phyloP scores from a whole-genome alignment of 1,284 basidiomycete species.

The Takashimella tepidaria region DNA sequence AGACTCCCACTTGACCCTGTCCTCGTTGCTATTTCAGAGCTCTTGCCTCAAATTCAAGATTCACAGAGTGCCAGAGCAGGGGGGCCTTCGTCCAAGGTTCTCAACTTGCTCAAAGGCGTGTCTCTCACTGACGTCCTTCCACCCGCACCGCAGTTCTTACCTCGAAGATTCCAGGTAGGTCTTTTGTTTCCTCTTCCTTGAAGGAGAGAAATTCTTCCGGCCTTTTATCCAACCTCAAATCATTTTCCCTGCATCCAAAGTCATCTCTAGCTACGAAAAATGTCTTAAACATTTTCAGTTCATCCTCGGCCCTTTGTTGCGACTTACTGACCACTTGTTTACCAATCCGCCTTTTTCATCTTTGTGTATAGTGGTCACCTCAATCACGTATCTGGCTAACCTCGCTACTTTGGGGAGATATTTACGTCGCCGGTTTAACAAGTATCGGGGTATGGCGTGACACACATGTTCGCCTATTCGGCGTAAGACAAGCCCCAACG shows the following conservation, averaged over 20 bases:
- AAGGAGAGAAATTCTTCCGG: too few species aligned
- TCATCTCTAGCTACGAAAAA: too few species aligned
- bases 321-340: too few species aligned
- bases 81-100: slow-evolving; percentile 51
- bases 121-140: slow-evolving; percentile 72
- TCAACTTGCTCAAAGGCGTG: slow-evolving; percentile 57
- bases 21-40: slow-evolving; percentile 75
- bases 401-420: slow-evolving; percentile 84
- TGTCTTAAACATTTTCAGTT: neutral
- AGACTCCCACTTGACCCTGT: slow-evolving; percentile 70
- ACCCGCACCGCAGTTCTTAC: slow-evolving; percentile 57
- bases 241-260: too few species aligned
- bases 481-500: slow-evolving; percentile 68
- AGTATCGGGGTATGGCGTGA: slow-evolving; percentile 80
- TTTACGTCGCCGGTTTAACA: slow-evolving; percentile 81
- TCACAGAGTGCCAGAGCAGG: slow-evolving; percentile 56
- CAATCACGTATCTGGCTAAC: slow-evolving; percentile 84
- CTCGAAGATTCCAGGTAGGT: slow-evolving; percentile 68
- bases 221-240: too few species aligned
- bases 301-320: neutral
- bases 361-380: slow-evolving; percentile 66
- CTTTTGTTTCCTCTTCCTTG: neutral
- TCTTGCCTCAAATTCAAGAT: slow-evolving; percentile 78
- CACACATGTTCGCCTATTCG: slow-evolving; percentile 78
- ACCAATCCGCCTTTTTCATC: neutral